These are phyloP conservation scores for Cryphonectria parasitica DNA, from an alignment of 2,329 filamentous ascomycete genomes.

Conservation along the genomic window DNA sequence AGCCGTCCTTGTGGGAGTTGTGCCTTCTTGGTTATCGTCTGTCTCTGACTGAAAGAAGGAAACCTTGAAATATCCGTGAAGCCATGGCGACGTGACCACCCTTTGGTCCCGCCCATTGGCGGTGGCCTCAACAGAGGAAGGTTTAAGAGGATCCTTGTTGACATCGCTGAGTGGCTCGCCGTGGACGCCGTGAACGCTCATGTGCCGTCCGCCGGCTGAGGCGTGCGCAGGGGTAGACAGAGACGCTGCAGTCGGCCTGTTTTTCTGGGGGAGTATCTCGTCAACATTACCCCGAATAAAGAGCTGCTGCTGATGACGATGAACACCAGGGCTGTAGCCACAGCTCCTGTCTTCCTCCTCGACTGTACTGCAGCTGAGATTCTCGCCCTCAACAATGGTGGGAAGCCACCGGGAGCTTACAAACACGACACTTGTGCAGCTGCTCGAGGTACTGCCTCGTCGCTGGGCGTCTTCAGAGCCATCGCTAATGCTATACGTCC, in stretches of 20 bases:
- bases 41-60: background rate
- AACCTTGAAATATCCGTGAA: background rate
- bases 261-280: background rate
- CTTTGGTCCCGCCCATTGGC: background rate
- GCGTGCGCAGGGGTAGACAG: background rate
- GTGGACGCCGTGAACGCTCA: background rate
- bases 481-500: background rate
- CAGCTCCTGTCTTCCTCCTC: background rate
- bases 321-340: background rate
- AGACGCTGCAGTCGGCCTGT: background rate
- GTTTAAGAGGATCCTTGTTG: too few species aligned
- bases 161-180: background rate
- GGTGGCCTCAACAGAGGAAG: too few species aligned
- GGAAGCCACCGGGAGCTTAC: background rate
- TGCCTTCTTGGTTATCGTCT: background rate
- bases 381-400: constrained; percentile 10
- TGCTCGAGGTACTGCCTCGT: background rate
- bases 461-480: background rate
- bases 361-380: too few species aligned
- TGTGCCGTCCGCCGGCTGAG: background rate
- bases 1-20: background rate
- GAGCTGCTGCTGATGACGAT: background rate
- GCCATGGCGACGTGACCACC: background rate
- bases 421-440: constrained; percentile 1
- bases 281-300: background rate